A percentile compares a stretch with the other conserved stretches of the same genome.
phyloP scores from a whole-genome alignment of 306 rosid genomes.

The Quercus engelmannii region DNA sequence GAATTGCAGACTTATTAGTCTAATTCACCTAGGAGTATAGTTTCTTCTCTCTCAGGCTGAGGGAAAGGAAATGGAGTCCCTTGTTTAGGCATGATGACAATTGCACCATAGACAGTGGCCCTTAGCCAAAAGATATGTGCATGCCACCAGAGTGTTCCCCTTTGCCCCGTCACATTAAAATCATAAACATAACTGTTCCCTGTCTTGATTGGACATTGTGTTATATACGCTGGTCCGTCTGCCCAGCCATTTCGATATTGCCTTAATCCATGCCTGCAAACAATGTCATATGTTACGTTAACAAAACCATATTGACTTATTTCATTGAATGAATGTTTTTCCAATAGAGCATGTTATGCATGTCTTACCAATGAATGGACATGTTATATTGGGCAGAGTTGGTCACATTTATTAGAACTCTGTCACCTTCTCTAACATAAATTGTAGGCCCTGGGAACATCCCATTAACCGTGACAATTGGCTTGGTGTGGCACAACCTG shows the following conservation, averaged over 20 bases:
- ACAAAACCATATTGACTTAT: neutral
- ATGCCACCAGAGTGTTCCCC: conserved; percentile 43
- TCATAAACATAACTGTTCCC: conserved; percentile 24
- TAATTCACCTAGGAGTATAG: conserved; percentile 22
- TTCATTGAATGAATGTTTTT: neutral
- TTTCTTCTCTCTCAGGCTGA: conserved; percentile 24
- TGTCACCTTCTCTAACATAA: conserved; percentile 36
- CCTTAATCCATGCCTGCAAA: conserved; percentile 35
- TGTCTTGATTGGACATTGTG: conserved; percentile 36
- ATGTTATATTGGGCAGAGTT: conserved; percentile 32
- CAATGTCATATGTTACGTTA: neutral
- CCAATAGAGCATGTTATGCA: neutral
- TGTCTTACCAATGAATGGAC: conserved; percentile 37
- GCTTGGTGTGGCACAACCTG: conserved; percentile 34
- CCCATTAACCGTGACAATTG: conserved; percentile 35
- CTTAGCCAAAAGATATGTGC: conserved; percentile 39
- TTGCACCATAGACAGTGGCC: conserved; percentile 36
- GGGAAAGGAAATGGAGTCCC: conserved; percentile 25
- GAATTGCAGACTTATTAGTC: neutral
- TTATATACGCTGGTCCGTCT: conserved; percentile 38
- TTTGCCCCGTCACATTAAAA: conserved; percentile 32
- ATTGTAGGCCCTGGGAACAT: conserved; percentile 39
- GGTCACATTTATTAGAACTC: conserved; percentile 26
- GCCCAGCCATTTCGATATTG: conserved; percentile 42
- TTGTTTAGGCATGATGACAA: conserved; percentile 28